Evolutionary conservation across 768 basidiomycete genomes (phyloP), one percentile per base, ranked within the genome.

Genomic region (Tubosaeta sp.): DNA sequence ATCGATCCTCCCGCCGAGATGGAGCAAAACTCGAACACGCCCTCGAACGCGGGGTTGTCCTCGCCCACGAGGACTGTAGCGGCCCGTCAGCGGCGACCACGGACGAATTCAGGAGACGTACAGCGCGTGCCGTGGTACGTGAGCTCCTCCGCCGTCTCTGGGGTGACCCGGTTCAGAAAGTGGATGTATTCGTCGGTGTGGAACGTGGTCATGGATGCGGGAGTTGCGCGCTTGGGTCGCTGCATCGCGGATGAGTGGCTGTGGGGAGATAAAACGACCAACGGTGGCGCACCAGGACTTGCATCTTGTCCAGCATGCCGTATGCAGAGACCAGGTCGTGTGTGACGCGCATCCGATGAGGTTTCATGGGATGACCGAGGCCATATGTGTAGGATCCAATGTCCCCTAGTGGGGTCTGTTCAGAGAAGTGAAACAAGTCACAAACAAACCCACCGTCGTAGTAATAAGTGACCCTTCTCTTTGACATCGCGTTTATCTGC

Each of bases 181-280:
- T 98, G 85, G 53, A 99, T 80, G 71, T 97, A 99, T 78, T 99
- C 97, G 74, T 99, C 97, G 19, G 95, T 93, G 69, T 99, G 97
- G 71, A 98, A 99, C 11, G 85, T 74, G n/a, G 90, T 87, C 88
- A 99, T 88, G 22, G 81, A 78, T 61, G 84, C 79, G 13, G 86
- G 80, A 0, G 82, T 77, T 5, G 90, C 84, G 17, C 90, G 77
- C 58, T 76, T 79, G 6, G 92, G 85, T 62, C 76, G 78, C 88
- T 91, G 62, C 2, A 10, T n/a, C n/a, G 10, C 27, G 14, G 17
- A 25, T n/a, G n/a, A 50, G 51, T 12, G 22, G 11, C 16, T 25
- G 22, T 14, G 22, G 25, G 29, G 17, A 29, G 39, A 5, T 8
- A 9, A n/a, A 10, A 8, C 1, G 41, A 2, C 25, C 4, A 11